Conservation (phyloP, 2,329 filamentous ascomycete species). For the Apiospora hydei region DNA sequence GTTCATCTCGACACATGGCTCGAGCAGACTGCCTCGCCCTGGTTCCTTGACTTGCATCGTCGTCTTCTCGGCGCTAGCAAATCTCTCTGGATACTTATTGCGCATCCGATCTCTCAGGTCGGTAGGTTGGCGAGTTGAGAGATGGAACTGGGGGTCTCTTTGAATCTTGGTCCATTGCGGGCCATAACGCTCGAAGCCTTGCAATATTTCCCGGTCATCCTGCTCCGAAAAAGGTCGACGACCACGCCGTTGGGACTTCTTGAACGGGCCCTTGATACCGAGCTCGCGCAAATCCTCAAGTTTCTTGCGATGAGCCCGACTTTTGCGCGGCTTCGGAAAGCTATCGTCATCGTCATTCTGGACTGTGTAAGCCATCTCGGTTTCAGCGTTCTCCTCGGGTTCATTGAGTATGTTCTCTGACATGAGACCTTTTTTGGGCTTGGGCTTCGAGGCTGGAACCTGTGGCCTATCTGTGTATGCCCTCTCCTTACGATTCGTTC, state of each 20-base stretch:
- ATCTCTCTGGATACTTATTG: slow-evolving; percentile 69
- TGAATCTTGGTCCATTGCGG: slow-evolving; percentile 72
- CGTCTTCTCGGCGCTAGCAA: slow-evolving; percentile 63
- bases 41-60: slow-evolving; percentile 54
- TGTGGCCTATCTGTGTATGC: slow-evolving; percentile 33
- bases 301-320: slow-evolving; percentile 62
- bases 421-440: slow-evolving; percentile 56
- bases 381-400: slow-evolving; percentile 46
- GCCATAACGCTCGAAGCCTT: slow-evolving; percentile 66
- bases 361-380: slow-evolving; percentile 35
- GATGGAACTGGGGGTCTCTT: slow-evolving; percentile 62
- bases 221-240: slow-evolving; percentile 67
- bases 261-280: slow-evolving; percentile 69
- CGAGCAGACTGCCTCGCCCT: slow-evolving; percentile 52
- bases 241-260: slow-evolving; percentile 66
- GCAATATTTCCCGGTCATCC: slow-evolving; percentile 68
- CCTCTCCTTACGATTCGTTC: slow-evolving; percentile 38
- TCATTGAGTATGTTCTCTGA: slow-evolving; percentile 65
- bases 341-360: slow-evolving; percentile 47
- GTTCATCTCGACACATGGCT: slow-evolving; percentile 59
- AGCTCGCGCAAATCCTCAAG: slow-evolving; percentile 62
- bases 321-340: slow-evolving; percentile 54
- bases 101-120: slow-evolving; percentile 69
- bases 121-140: slow-evolving; percentile 67
- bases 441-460: slow-evolving; percentile 40